Evolutionary conservation across 148 eudicot species (phyloP), one percentile per base, ranked within the genome.

Genomic region (Mesembryanthemum crystallinum): DNA sequence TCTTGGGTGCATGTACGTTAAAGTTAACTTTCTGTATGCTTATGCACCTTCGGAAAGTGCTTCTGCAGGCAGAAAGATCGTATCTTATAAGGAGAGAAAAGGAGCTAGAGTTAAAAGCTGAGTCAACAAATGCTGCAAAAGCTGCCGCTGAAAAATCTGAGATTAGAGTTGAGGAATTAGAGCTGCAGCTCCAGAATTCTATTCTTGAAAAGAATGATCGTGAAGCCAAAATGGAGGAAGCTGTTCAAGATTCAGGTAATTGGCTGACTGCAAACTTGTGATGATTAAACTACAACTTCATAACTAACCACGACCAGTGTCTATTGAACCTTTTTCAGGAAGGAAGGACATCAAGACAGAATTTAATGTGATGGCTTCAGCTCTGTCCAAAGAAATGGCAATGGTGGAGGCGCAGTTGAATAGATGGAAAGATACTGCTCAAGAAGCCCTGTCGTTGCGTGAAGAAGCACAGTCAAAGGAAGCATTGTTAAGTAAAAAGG

Each of bases 171-270:
- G 86, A 87, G 83, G 96, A 90, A 54, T 80, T 95, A 74, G 92
- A 95, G 79, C 81, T 81, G 74, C 83, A 88, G 81, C 77, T 92
- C 69, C 86, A 86, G 76, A 83, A 77, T 33, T 80, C 76, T 66
- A 59, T 88, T 30, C 68, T 79, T 71, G 96, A 95, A 69, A 95
- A 88, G 72, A 89, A 90, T 80, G 94, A 92, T 78, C 67, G 90
- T 84, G 98, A 92, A 81, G 83, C 86, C 43, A 90, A 87, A 84
- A 82, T 92, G 96, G 98, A 95, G 85, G 98, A 92, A 87, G 88
- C 91, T 80, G 71, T 89, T 69, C 97, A 95, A 86, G 97, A 92
- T 87, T 85, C 93, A 87, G 97, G 98, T 95, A 71, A 75, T 23
- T 77, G 42, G 15, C 64, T 67, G 47, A 37, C 23, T 81, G 65